Conservation (phyloP, 75 land plant species). For the Cryptomeria japonica region DNA sequence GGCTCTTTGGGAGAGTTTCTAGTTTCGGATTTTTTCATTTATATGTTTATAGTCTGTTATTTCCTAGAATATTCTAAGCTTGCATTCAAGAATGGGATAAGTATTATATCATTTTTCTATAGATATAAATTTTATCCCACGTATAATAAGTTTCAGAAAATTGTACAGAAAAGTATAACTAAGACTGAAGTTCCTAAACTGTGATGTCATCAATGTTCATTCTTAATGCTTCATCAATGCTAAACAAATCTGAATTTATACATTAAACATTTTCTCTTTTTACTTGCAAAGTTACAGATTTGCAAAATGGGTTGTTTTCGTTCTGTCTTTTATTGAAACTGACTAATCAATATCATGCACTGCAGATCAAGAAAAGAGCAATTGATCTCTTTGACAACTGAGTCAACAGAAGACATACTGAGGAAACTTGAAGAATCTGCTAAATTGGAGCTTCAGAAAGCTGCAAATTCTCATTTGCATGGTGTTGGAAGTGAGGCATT, state of each 20-base stretch:
- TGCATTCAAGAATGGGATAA: background rate
- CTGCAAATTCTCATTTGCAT: slow-evolving; percentile 20
- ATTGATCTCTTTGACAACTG: slow-evolving; percentile 41
- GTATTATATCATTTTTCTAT: background rate
- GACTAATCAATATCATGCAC: background rate
- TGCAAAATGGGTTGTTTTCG: background rate
- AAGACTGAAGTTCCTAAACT: background rate
- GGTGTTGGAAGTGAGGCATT: slow-evolving; percentile 14
- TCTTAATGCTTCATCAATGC: background rate
- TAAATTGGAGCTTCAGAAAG: slow-evolving; percentile 24
- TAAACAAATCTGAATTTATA: background rate
- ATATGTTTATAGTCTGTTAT: background rate
- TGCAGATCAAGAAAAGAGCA: slow-evolving; percentile 65
- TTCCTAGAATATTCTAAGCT: background rate
- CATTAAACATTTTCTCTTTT: background rate
- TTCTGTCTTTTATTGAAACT: background rate
- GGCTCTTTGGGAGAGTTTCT: background rate
- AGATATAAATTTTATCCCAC: background rate
- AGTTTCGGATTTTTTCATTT: background rate
- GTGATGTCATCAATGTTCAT: background rate
- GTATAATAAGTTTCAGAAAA: background rate
- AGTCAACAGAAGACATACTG: slow-evolving; percentile 52
- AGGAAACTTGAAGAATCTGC: slow-evolving; percentile 39
- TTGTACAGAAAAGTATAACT: background rate
- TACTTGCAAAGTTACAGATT: background rate